Percentiles rank a stretch among this genome's conserved stretches.
phyloP scores from a whole-genome alignment of 108 stramenopile genomes.

The Cyclotella baltica region DNA sequence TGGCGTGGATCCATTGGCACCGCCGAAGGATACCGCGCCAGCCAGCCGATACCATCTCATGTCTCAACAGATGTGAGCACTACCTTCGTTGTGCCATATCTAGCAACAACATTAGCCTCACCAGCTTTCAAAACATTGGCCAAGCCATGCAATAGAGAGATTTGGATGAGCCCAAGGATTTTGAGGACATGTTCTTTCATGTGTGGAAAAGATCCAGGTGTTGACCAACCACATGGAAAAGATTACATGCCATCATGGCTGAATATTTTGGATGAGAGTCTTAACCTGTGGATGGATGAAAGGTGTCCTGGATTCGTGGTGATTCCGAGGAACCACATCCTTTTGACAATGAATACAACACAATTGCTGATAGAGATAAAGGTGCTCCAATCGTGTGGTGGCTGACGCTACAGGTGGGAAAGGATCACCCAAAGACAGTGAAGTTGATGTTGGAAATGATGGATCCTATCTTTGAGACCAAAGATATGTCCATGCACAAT shows the following conservation, averaged over 20 bases:
- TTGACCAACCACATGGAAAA: conserved; percentile 8
- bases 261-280: conserved; percentile 13
- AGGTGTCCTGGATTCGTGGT: conserved; percentile 26
- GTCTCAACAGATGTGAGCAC: no score
- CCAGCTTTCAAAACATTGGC: not conserved
- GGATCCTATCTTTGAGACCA: conserved; percentile 21
- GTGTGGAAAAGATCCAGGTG: not conserved
- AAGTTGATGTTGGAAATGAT: conserved; percentile 16
- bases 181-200: conserved; percentile 11
- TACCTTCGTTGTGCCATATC: no score
- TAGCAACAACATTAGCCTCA: not conserved
- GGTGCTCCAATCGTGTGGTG: conserved; percentile 18
- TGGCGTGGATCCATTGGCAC: no score
- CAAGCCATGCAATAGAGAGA: not conserved
- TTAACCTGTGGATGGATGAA: conserved; percentile 19
- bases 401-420: conserved; percentile 12
- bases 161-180: not conserved
- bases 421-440: conserved; percentile 23
- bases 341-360: conserved; percentile 27
- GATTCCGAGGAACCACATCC: conserved; percentile 21
- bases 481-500: conserved; percentile 12
- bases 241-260: conserved; percentile 21
- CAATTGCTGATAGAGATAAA: conserved; percentile 19
- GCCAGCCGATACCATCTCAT: no score
- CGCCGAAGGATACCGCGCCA: no score